Conservation (phyloP, 163 green algal species). For the Coccomyxa subellipsoidea region DNA sequence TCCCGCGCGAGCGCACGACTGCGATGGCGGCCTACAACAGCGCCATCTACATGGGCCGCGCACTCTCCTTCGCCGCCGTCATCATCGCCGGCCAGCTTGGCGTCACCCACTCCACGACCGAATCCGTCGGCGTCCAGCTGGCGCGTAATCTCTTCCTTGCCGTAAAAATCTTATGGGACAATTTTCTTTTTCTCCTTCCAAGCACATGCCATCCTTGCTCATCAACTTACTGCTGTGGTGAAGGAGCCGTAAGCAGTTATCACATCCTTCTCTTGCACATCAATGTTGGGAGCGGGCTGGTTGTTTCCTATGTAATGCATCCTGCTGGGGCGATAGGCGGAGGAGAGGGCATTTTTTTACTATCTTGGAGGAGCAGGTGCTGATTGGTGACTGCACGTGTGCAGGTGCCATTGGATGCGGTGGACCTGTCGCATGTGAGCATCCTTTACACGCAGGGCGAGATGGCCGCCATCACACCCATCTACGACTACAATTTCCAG, state of each 20-base stretch:
- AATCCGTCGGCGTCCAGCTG: constrained; percentile 34
- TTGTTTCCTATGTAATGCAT: too few relatives aligned
- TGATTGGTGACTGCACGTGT: too few relatives aligned
- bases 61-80: constrained; percentile 74
- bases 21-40: constrained; percentile 87
- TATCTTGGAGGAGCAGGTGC: too few relatives aligned
- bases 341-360: too few relatives aligned
- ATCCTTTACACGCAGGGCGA: constrained; percentile 84
- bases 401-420: constrained; percentile 63
- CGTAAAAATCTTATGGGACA: too few relatives aligned
- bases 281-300: too few relatives aligned
- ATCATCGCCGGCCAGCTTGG: constrained; percentile 61
- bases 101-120: constrained; percentile 22
- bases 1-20: constrained; percentile 44
- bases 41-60: constrained; percentile 83
- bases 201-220: too few relatives aligned
- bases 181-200: too few relatives aligned
- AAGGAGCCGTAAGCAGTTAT: too few relatives aligned
- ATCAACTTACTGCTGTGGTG: too few relatives aligned
- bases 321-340: too few relatives aligned
- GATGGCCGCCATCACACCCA: constrained; percentile 67
- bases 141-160: constrained; percentile 20
- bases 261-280: too few relatives aligned
- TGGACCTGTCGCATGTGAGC: constrained; percentile 71
- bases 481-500: constrained; percentile 74